Evolutionary conservation across 305 asterid species (phyloP).

Genomic region (Solanum aculeatissimum): DNA sequence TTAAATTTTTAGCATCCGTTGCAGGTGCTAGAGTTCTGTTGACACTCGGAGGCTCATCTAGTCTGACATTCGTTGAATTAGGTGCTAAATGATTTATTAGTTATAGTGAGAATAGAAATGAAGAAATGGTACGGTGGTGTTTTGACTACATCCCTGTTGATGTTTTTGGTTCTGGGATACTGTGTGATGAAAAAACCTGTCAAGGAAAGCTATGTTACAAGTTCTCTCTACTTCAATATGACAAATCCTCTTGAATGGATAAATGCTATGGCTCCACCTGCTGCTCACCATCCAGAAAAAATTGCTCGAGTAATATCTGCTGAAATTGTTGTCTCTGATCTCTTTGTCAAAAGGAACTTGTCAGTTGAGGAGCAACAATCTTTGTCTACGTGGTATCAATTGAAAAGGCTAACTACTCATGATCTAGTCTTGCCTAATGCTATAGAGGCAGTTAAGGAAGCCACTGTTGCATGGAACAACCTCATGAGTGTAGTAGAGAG

Average conservation of each 20-base stretch:
- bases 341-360: conserved; percentile 45
- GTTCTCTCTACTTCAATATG: conserved; percentile 34
- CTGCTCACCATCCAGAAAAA: conserved; percentile 37
- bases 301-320: conserved; percentile 47
- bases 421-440: conserved; percentile 80
- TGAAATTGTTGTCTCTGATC: conserved; percentile 29
- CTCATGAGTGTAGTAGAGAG: conserved; percentile 59
- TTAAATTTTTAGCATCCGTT: background rate
- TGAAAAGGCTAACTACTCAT: conserved; percentile 41
- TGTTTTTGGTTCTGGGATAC: conserved; percentile 54
- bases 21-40: conserved; percentile 20
- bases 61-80: conserved; percentile 5
- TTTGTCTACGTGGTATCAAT: conserved; percentile 61
- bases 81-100: conserved; percentile 20
- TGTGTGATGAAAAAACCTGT: conserved; percentile 47
- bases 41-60: conserved; percentile 7
- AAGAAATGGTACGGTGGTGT: conserved; percentile 78
- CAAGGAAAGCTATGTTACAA: conserved; percentile 41
- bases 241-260: conserved; percentile 94
- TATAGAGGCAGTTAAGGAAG: conserved; percentile 78
- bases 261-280: conserved; percentile 36
- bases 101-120: conserved; percentile 42
- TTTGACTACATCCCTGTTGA: conserved; percentile 46
- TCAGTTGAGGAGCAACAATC: conserved; percentile 49
- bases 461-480: conserved; percentile 68